A percentile compares a stretch with the other conserved stretches of the same genome.
phyloP scores from a whole-genome alignment of 1,284 basidiomycete genomes.

The Sanghuangporus baumii region DNA sequence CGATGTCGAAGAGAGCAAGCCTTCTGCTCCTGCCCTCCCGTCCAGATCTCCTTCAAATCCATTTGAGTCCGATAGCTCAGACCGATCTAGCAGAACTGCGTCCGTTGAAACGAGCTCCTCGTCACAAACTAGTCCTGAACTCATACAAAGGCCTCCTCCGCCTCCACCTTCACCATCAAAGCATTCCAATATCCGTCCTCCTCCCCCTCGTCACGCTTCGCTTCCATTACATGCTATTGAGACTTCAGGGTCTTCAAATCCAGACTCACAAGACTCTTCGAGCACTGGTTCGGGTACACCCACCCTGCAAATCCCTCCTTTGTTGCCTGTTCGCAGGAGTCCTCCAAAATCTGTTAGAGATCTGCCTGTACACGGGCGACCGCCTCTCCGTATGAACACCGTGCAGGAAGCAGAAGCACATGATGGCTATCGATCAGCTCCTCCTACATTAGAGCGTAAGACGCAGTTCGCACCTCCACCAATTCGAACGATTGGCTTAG shows the following conservation, averaged over 20 bases:
- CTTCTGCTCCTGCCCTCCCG: constrained; percentile 14
- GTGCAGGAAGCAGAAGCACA: constrained; percentile 18
- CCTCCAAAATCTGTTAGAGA: constrained; percentile 6
- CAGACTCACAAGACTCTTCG: neutral
- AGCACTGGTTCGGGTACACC: constrained; percentile 15
- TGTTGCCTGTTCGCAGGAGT: constrained; percentile 16
- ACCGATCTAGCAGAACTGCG: neutral
- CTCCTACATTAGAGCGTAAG: constrained; percentile 37
- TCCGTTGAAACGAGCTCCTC: neutral
- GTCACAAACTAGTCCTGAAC: neutral
- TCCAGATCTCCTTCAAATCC: constrained; percentile 4
- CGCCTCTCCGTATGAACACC: constrained; percentile 15
- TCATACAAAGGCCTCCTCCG: constrained; percentile 9
- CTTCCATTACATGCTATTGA: constrained; percentile 1
- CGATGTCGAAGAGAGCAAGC: neutral
- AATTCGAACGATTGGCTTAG: constrained; percentile 59
- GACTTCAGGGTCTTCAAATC: neutral
- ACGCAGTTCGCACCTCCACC: constrained; percentile 60
- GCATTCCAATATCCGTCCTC: constrained; percentile 3
- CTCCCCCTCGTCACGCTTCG: constrained; percentile 15
- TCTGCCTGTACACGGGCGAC: constrained; percentile 18
- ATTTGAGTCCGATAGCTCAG: neutral
- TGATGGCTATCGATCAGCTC: constrained; percentile 9
- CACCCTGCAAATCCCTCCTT: constrained; percentile 18
- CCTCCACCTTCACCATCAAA: constrained; percentile 13